These are phyloP conservation scores for Acanthamoeba triangularis DNA, from an alignment of 208 protist species.

Conservation along the genomic window DNA sequence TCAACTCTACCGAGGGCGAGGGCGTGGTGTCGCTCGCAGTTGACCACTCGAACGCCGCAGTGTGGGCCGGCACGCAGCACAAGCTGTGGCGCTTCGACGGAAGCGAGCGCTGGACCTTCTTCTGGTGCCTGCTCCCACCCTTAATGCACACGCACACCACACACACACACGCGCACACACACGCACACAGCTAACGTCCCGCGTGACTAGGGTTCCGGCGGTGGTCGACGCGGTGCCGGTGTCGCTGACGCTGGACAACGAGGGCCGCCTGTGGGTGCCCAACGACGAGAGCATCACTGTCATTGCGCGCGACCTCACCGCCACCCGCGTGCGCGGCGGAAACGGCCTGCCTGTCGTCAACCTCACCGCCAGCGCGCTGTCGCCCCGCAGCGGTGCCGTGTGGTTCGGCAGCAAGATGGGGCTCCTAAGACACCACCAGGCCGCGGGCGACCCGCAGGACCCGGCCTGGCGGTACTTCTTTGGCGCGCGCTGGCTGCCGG, in stretches of 20 bases:
- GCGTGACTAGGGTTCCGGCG: background rate
- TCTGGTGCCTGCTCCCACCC: conserved; percentile 2
- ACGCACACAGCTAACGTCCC: background rate
- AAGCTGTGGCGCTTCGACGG: conserved; percentile 71
- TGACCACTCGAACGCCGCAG: background rate
- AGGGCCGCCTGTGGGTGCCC: conserved; percentile 36
- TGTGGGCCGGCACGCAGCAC: conserved; percentile 50
- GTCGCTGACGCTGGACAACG: conserved; percentile 36
- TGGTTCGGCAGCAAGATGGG: conserved; percentile 63
- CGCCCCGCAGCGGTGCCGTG: conserved; percentile 28
- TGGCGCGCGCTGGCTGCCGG: conserved; percentile 79
- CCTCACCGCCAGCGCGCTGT: conserved; percentile 22
- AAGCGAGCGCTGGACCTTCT: conserved; percentile 45
- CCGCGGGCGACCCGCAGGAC: background rate
- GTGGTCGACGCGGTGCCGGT: conserved; percentile 63
- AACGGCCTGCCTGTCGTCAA: conserved; percentile 28
- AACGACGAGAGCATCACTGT: conserved; percentile 56
- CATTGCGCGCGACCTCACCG: conserved; percentile 23
- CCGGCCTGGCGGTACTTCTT: conserved; percentile 78
- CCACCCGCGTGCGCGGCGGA: background rate
- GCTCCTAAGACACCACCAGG: background rate
- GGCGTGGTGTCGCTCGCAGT: conserved; percentile 43
- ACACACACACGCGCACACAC: no score
- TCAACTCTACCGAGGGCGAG: conserved; percentile 57
- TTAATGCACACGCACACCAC: no score